Percentiles rank a stretch among this genome's conserved stretches.
These are phyloP conservation scores for Guillardia theta DNA, from an alignment of 78 protist genomes.

Conservation along the genomic window DNA sequence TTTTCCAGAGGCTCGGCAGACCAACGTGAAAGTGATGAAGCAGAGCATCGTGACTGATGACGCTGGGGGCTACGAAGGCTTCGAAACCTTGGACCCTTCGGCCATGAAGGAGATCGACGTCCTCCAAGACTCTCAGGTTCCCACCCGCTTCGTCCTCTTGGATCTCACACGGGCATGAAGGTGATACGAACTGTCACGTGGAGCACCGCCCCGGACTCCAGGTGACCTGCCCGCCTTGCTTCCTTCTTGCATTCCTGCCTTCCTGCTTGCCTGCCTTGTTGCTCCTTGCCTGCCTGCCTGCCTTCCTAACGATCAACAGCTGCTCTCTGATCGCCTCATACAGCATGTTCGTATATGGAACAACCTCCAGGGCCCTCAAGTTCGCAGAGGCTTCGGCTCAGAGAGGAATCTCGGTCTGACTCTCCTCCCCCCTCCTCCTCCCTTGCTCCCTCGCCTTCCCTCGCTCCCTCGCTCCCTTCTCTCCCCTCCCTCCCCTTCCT, in stretches of 20 bases:
- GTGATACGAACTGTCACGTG: not conserved
- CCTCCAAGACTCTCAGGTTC: not conserved
- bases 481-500: not conserved
- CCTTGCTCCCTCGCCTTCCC: too few species aligned
- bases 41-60: not conserved
- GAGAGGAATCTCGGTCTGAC: too few species aligned
- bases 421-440: too few species aligned
- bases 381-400: not conserved
- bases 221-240: too few species aligned
- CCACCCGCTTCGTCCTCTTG: not conserved
- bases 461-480: not conserved
- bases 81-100: not conserved
- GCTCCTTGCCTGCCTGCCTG: too few species aligned
- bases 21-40: not conserved
- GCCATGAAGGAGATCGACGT: not conserved
- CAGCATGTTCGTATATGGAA: not conserved
- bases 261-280: too few species aligned
- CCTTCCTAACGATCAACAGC: too few species aligned
- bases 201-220: not conserved
- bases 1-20: not conserved
- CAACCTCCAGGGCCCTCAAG: not conserved
- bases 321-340: too few species aligned
- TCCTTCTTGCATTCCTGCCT: too few species aligned
- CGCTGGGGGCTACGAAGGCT: not conserved
- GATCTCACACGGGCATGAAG: not conserved